Evolutionary conservation across 306 rosid species (phyloP).

Genomic region (Calophaca sinica): DNA sequence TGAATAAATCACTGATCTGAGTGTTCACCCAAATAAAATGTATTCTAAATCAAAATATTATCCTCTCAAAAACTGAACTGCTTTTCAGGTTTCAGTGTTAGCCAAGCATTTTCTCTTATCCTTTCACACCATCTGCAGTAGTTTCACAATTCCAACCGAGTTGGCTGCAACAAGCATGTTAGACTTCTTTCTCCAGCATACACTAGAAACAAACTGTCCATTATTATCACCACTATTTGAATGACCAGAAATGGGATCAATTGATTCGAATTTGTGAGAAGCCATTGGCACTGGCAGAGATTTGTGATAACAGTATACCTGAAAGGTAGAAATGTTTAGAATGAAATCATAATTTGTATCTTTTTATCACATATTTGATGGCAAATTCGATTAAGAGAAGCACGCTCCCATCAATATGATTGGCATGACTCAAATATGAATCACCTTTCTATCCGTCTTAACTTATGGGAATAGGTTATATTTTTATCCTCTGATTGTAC

Average conservation of each 20-base stretch:
- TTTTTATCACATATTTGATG: constrained; percentile 11
- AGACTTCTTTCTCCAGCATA: constrained; percentile 75
- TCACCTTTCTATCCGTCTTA: neutral
- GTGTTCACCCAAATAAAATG: constrained; percentile 34
- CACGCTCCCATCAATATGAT: constrained; percentile 16
- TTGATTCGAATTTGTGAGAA: constrained; percentile 61
- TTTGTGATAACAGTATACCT: constrained; percentile 74
- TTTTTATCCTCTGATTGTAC: neutral
- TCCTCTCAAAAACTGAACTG: constrained; percentile 11
- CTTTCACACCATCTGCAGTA: constrained; percentile 65
- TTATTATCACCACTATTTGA: constrained; percentile 50
- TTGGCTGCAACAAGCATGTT: constrained; percentile 71
- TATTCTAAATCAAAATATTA: neutral
- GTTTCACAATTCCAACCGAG: constrained; percentile 71
- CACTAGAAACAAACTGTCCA: constrained; percentile 74
- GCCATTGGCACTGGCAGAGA: constrained; percentile 70
- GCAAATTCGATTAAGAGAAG: constrained; percentile 14
- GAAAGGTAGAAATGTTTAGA: constrained; percentile 44
- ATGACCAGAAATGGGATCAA: constrained; percentile 62
- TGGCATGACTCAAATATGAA: constrained; percentile 14
- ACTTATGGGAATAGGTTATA: neutral
- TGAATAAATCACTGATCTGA: constrained; percentile 18
- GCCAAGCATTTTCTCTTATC: neutral
- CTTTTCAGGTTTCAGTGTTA: constrained; percentile 35
- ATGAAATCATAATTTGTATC: constrained; percentile 32